Percentiles rank a stretch among this genome's conserved stretches.
Evolutionary conservation across 495 filamentous ascomycete genomes (phyloP).

Genomic region (Talaromyces trachyspermus): DNA sequence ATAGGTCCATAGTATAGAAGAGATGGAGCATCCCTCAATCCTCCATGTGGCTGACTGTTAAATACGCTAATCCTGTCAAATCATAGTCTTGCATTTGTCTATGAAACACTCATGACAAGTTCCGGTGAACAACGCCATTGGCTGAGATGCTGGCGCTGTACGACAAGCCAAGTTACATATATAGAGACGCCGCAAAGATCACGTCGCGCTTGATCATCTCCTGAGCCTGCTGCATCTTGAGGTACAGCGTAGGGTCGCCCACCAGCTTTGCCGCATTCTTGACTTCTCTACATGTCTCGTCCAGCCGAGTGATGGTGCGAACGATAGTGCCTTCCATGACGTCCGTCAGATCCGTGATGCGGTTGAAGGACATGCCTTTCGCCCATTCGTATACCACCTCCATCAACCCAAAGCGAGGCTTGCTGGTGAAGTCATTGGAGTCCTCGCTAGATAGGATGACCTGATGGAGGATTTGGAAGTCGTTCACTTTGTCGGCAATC

Average conservation of each 20-base stretch:
- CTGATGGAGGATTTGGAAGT: slow-evolving; percentile 77
- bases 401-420: slow-evolving; percentile 83
- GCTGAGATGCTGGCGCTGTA: not conserved
- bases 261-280: slow-evolving; percentile 95
- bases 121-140: too few relatives aligned
- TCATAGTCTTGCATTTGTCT: not conserved
- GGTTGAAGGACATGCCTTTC: slow-evolving; percentile 93
- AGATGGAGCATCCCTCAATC: too few relatives aligned
- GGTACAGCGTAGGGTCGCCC: slow-evolving; percentile 86
- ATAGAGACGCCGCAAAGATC: slow-evolving; percentile 79
- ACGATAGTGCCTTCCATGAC: slow-evolving; percentile 97
- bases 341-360: slow-evolving; percentile 93
- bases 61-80: too few relatives aligned
- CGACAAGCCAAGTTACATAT: slow-evolving; percentile 44
- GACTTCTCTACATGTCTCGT: slow-evolving; percentile 95
- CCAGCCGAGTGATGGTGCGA: slow-evolving; percentile 79
- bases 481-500: slow-evolving; percentile 86
- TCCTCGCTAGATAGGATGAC: slow-evolving; percentile 86
- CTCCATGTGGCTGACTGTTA: not conserved
- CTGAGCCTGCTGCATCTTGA: slow-evolving; percentile 94
- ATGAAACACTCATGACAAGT: not conserved
- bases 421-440: slow-evolving; percentile 80
- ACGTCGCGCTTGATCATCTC: slow-evolving; percentile 97
- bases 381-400: slow-evolving; percentile 99
- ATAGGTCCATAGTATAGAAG: too few relatives aligned